A percentile compares a stretch with the other conserved stretches of the same genome.
phyloP scores from a whole-genome alignment of 768 basidiomycete species.

The Rhizopogon vinicolor region DNA sequence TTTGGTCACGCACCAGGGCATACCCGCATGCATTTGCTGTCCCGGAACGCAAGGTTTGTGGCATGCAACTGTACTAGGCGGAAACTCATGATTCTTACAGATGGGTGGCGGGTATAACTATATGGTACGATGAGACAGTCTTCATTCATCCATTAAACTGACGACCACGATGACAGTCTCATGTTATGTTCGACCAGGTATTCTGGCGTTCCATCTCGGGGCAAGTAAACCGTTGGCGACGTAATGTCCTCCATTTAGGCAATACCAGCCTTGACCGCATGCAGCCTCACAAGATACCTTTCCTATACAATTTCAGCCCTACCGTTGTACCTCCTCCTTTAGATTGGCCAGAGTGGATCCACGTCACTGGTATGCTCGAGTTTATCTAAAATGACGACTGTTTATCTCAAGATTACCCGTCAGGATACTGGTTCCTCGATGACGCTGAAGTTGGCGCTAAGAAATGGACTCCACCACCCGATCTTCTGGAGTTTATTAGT shows the following conservation, averaged over 20 bases:
- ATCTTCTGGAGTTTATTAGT: constrained; percentile 79
- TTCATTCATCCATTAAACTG: constrained; percentile 4
- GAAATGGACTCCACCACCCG: constrained; percentile 85
- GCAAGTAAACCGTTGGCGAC: constrained; percentile 93
- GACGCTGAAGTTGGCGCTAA: constrained; percentile 85
- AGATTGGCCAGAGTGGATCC: constrained; percentile 99
- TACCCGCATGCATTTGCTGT: constrained; percentile 99
- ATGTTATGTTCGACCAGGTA: constrained; percentile 96
- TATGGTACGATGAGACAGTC: constrained; percentile 57
- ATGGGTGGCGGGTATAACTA: constrained; percentile 99
- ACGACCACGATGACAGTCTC: constrained; percentile 48
- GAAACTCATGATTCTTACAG: constrained; percentile 31
- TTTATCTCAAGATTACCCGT: constrained; percentile 1
- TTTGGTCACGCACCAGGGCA: constrained; percentile 94
- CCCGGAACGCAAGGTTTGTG: constrained; percentile 81
- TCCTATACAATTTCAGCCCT: constrained; percentile 96
- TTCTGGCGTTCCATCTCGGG: constrained; percentile 95
- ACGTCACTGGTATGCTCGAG: constrained; percentile 64
- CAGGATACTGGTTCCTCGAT: constrained; percentile 97
- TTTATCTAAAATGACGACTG: constrained; percentile 3
- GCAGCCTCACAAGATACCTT: constrained; percentile 97
- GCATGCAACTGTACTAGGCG: constrained; percentile 1
- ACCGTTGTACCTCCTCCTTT: constrained; percentile 86
- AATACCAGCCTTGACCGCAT: constrained; percentile 90
- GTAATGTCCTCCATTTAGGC: constrained; percentile 66